Conservation (phyloP, 331 rosid species). For the Erythrophleum ivorense region DNA sequence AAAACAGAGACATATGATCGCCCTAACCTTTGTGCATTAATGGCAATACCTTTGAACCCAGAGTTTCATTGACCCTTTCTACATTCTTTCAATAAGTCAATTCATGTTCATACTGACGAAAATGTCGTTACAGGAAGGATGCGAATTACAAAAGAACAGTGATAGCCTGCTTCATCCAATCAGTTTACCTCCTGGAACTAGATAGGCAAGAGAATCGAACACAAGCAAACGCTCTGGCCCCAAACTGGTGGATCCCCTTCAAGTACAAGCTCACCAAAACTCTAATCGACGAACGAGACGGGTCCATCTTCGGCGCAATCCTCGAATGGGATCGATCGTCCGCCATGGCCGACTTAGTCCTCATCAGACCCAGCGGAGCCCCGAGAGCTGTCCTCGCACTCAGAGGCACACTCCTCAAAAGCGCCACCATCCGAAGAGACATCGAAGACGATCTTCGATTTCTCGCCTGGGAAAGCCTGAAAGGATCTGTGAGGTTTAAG, state of each 20-base stretch:
- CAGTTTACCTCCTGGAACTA: conserved; percentile 85
- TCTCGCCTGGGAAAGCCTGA: conserved; percentile 92
- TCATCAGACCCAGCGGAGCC: conserved; percentile 88
- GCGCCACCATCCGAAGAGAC: conserved; percentile 75
- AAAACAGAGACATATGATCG: not conserved
- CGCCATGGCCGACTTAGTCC: conserved; percentile 70
- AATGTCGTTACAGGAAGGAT: conserved; percentile 68
- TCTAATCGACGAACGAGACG: conserved; percentile 82
- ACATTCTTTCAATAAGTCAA: not conserved
- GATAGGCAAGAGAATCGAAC: conserved; percentile 84
- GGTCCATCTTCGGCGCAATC: conserved; percentile 91
- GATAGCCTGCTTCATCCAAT: conserved; percentile 89
- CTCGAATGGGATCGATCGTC: conserved; percentile 95
- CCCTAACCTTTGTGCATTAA: not conserved
- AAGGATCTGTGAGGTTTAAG: conserved; percentile 81
- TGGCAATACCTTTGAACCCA: not conserved
- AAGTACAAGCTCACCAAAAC: conserved; percentile 77
- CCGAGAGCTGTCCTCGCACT: conserved; percentile 81
- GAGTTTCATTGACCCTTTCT: not conserved
- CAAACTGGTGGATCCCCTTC: conserved; percentile 96
- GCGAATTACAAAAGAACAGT: conserved; percentile 85
- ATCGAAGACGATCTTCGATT: conserved; percentile 87
- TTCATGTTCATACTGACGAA: not conserved
- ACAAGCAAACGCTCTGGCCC: conserved; percentile 72
- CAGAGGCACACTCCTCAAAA: conserved; percentile 84